Evolutionary conservation across 2,329 filamentous ascomycete genomes (phyloP).

Genomic region (Cladosporium austrohemisphaericum): DNA sequence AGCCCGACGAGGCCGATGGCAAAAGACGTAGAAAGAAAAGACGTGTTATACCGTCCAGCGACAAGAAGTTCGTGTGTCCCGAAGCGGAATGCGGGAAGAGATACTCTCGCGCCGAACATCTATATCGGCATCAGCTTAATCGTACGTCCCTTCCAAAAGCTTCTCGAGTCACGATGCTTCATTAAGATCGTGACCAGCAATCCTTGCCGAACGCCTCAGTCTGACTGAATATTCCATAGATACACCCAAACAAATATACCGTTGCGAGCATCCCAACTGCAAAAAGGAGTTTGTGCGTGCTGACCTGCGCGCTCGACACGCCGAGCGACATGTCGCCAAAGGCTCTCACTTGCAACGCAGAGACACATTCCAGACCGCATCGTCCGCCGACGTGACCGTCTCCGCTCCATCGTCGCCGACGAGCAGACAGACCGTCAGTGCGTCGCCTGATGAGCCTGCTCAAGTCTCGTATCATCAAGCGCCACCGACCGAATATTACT

Average conservation of each 20-base stretch:
- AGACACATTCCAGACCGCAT: constrained; percentile 59
- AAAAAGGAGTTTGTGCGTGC: constrained; percentile 87
- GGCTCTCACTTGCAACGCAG: constrained; percentile 73
- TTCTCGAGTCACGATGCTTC: constrained; percentile 14
- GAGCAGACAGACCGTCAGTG: constrained; percentile 18
- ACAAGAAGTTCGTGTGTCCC: constrained; percentile 70
- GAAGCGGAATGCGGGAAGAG: constrained; percentile 88
- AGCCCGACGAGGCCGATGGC: constrained; percentile 23
- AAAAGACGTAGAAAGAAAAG: constrained; percentile 32
- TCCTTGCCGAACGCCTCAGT: not conserved
- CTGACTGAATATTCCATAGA: constrained; percentile 48
- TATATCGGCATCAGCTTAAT: constrained; percentile 95
- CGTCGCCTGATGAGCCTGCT: constrained; percentile 18
- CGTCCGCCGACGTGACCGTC: constrained; percentile 15
- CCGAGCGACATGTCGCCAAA: constrained; percentile 53
- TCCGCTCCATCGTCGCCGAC: constrained; percentile 19
- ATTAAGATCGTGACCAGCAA: not conserved
- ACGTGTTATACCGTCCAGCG: constrained; percentile 36
- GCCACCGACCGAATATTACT: not conserved
- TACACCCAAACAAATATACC: constrained; percentile 90
- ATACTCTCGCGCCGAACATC: constrained; percentile 92
- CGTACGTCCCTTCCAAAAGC: constrained; percentile 53
- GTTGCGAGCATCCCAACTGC: constrained; percentile 89
- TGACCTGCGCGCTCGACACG: constrained; percentile 74
- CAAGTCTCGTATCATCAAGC: not conserved